A percentile compares a stretch with the other conserved stretches of the same genome.
These are phyloP conservation scores for Termitomyces titanicus DNA, from an alignment of 768 basidiomycete species.

Conservation along the genomic window DNA sequence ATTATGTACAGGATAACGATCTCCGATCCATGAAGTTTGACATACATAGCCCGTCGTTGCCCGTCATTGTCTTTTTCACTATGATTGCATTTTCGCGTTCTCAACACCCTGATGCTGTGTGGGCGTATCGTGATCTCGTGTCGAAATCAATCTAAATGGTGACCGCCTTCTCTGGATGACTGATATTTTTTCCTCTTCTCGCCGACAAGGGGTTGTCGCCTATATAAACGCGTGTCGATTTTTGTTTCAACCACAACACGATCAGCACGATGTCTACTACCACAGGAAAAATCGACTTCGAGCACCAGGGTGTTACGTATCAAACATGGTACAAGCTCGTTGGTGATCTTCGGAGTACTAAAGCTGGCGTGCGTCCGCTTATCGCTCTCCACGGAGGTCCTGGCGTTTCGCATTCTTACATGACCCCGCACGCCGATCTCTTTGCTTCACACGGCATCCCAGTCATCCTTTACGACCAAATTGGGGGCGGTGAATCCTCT, in stretches of 20 bases:
- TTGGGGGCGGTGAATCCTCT: constrained; percentile 44
- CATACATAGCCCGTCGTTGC: too few species aligned
- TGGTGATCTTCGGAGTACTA: constrained; percentile 7
- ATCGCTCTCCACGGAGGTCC: constrained; percentile 45
- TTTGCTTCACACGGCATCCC: constrained; percentile 26
- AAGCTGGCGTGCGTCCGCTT: constrained; percentile 24
- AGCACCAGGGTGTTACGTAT: constrained; percentile 12
- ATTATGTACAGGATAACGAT: too few species aligned
- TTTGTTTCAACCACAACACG: too few species aligned
- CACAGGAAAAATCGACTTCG: constrained; percentile 13
- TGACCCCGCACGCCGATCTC: constrained; percentile 30
- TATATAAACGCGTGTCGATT: not conserved
- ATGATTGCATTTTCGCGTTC: too few species aligned
- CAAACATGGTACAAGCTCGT: constrained; percentile 15
- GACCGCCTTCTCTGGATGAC: not conserved
- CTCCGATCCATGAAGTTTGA: too few species aligned
- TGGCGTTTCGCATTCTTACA: constrained; percentile 35
- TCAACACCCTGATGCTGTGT: not conserved
- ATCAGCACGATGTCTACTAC: not conserved
- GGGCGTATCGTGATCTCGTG: not conserved
- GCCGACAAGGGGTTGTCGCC: not conserved
- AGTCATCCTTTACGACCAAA: constrained; percentile 49
- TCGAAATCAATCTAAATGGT: not conserved
- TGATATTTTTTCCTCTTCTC: not conserved
- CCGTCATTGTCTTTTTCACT: too few species aligned